Percentiles rank a stretch among this genome's conserved stretches.
Conservation (phyloP, 768 basidiomycete genomes). For the Strobilomyces dryophilus region DNA sequence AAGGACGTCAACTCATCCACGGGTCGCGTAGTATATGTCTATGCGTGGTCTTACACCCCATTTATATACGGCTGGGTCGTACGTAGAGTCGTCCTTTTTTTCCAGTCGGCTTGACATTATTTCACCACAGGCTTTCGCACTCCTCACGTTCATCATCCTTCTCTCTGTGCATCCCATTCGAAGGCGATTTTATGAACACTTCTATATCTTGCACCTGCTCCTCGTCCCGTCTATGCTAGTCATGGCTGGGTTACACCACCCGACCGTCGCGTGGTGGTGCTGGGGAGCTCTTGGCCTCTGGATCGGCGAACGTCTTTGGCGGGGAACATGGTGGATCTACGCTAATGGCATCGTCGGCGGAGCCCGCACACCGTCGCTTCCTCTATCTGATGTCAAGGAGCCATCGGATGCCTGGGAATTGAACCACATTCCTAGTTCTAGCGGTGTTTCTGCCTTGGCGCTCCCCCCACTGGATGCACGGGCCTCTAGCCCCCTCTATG, state of each 20-base stretch:
- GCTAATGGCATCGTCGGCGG: slow-evolving; percentile 51
- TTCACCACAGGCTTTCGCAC: slow-evolving; percentile 45
- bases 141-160: slow-evolving; percentile 50
- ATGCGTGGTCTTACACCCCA: slow-evolving; percentile 54
- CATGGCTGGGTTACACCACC: slow-evolving; percentile 64
- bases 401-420: slow-evolving; percentile 26
- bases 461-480: slow-evolving; percentile 7
- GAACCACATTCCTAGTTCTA: slow-evolving; percentile 9
- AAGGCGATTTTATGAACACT: slow-evolving; percentile 53
- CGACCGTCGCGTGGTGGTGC: slow-evolving; percentile 64
- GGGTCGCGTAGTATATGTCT: slow-evolving; percentile 40
- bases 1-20: slow-evolving; percentile 44
- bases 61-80: slow-evolving; percentile 64
- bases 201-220: slow-evolving; percentile 62
- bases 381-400: background rate
- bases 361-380: background rate
- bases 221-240: slow-evolving; percentile 61
- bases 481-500: slow-evolving; percentile 24
- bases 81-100: slow-evolving; percentile 20
- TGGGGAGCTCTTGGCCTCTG: slow-evolving; percentile 59
- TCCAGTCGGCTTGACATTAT: slow-evolving; percentile 2
- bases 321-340: slow-evolving; percentile 52
- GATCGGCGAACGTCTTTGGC: slow-evolving; percentile 57
- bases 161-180: slow-evolving; percentile 50
- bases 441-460: background rate